Evolutionary conservation across 306 rosid genomes (phyloP).

Genomic region (Trifolium repens): DNA sequence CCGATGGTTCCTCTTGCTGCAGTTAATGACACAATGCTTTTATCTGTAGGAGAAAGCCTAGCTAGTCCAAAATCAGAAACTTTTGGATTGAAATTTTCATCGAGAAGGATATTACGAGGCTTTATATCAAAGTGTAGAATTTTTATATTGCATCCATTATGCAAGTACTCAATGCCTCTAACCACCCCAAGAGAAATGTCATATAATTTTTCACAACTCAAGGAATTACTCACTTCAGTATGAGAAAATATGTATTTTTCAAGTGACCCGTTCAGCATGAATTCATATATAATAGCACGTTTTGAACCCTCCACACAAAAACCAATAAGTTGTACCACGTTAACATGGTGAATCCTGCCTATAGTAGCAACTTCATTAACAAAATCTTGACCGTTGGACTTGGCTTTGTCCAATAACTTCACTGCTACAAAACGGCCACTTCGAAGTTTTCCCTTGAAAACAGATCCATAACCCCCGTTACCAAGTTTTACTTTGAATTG

Average conservation of each 20-base stretch:
- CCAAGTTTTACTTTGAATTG: background rate
- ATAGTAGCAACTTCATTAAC: background rate
- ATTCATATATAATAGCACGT: conserved; percentile 24
- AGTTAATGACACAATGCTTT: conserved; percentile 3
- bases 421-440: background rate
- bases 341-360: conserved; percentile 22
- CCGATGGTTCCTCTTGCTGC: conserved; percentile 8
- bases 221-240: background rate
- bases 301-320: conserved; percentile 12
- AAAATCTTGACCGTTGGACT: conserved; percentile 2
- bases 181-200: background rate
- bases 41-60: background rate
- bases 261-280: conserved; percentile 5
- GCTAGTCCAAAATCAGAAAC: conserved; percentile 24
- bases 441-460: conserved; percentile 13
- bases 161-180: background rate
- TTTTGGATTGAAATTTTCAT: background rate
- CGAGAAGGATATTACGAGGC: conserved; percentile 2
- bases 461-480: conserved; percentile 4
- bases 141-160: conserved; percentile 17
- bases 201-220: background rate
- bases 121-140: conserved; percentile 9
- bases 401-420: background rate
- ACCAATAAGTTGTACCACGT: background rate
- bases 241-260: conserved; percentile 9